A percentile compares a stretch with the other conserved stretches of the same genome.
Conservation (phyloP, 495 filamentous ascomycete genomes). For the Penicillium flavigenum region DNA sequence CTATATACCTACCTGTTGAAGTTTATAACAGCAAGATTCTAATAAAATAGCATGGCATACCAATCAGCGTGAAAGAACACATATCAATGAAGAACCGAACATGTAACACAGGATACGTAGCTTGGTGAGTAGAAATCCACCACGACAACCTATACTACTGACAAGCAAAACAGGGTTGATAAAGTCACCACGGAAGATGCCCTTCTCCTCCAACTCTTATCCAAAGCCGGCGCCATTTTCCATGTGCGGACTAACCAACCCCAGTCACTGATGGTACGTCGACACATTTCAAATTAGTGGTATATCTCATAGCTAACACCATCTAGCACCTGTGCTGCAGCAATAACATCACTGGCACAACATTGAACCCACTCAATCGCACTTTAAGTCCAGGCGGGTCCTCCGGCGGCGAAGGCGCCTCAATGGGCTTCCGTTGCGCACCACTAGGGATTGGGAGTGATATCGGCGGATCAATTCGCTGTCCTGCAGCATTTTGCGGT, state of each 20-base stretch:
- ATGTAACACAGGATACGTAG: conserved; percentile 43
- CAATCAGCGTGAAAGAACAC: conserved; percentile 65
- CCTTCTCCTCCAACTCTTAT: conserved; percentile 33
- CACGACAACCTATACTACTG: neutral
- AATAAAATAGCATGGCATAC: conserved; percentile 58
- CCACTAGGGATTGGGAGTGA: conserved; percentile 67
- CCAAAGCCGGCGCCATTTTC: conserved; percentile 54
- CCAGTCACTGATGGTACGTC: conserved; percentile 44
- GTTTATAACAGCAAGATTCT: neutral
- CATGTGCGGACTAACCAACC: conserved; percentile 67
- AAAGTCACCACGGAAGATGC: conserved; percentile 38
- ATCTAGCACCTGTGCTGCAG: conserved; percentile 42
- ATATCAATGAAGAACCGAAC: conserved; percentile 55
- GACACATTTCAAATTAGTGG: neutral
- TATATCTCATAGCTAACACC: conserved; percentile 10
- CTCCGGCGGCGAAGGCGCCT: conserved; percentile 67
- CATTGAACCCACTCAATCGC: conserved; percentile 61
- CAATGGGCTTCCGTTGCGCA: conserved; percentile 60
- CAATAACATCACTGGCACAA: conserved; percentile 66
- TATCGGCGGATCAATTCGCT: conserved; percentile 62
- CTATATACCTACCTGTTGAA: neutral
- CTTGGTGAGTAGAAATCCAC: conserved; percentile 27
- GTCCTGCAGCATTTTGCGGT: conserved; percentile 59
- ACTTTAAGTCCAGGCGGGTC: conserved; percentile 59
- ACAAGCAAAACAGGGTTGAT: conserved; percentile 28